Conservation (phyloP, 2,329 filamentous ascomycete genomes). For the Epichloe festucae region DNA sequence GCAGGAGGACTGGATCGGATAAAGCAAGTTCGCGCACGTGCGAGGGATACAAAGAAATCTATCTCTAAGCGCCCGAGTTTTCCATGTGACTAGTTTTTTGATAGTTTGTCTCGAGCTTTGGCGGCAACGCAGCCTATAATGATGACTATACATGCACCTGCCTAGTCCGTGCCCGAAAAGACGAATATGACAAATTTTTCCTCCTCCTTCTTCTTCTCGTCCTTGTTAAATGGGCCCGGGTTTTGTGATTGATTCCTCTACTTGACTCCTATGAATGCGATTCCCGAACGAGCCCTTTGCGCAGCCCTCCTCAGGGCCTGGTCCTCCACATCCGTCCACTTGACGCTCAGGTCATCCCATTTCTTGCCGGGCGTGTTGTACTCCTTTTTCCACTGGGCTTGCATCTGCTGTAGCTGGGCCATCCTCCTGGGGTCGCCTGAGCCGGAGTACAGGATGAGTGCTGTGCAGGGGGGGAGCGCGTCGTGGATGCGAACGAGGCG, state of each 20-base stretch:
- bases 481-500: conserved; percentile 44
- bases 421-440: conserved; percentile 57
- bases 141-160: neutral
- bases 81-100: neutral
- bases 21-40: neutral
- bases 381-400: conserved; percentile 48
- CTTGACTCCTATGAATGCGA: conserved; percentile 54
- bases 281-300: conserved; percentile 43
- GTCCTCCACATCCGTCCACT: conserved; percentile 56
- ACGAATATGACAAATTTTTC: neutral
- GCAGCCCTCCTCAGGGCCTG: conserved; percentile 47
- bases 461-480: conserved; percentile 50
- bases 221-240: neutral
- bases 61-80: neutral
- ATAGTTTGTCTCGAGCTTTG: neutral
- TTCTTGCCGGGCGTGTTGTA: conserved; percentile 50
- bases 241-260: conserved; percentile 17
- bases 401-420: conserved; percentile 46
- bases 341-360: conserved; percentile 53
- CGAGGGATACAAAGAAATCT: neutral
- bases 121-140: neutral
- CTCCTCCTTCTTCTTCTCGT: neutral
- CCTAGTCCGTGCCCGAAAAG: neutral
- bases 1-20: neutral
- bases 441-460: conserved; percentile 51